These are phyloP conservation scores for Penicillium sp. DNA, from an alignment of 2,329 filamentous ascomycete species.

Conservation along the genomic window DNA sequence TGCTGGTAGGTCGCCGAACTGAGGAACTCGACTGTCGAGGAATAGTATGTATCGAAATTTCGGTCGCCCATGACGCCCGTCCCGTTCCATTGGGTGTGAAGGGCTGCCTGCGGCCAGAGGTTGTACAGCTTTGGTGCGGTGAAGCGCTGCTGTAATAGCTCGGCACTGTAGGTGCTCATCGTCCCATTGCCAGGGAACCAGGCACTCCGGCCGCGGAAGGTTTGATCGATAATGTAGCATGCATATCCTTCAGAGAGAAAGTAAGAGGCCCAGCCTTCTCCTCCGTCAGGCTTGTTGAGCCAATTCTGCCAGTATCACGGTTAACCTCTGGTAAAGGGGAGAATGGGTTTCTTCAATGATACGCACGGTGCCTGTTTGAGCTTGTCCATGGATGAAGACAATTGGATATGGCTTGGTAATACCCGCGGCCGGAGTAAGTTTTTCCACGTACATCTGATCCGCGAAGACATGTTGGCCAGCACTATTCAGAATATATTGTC, in stretches of 20 bases:
- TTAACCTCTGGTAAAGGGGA: neutral
- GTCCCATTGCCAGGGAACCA: constrained; percentile 22
- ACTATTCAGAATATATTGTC: constrained; percentile 23
- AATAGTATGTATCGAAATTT: constrained; percentile 52
- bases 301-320: constrained; percentile 34
- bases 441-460: constrained; percentile 40
- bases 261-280: constrained; percentile 50
- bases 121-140: constrained; percentile 37
- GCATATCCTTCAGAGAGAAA: constrained; percentile 49
- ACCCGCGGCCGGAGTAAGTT: constrained; percentile 26
- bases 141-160: constrained; percentile 31
- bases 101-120: constrained; percentile 44
- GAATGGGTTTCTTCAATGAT: neutral
- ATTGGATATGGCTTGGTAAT: constrained; percentile 29
- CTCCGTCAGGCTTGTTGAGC: constrained; percentile 51
- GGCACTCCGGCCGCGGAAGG: constrained; percentile 39
- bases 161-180: constrained; percentile 20
- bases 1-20: constrained; percentile 23
- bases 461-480: constrained; percentile 24
- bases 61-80: constrained; percentile 43
- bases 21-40: constrained; percentile 29
- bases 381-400: constrained; percentile 34
- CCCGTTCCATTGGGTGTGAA: constrained; percentile 47
- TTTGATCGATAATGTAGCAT: constrained; percentile 48
- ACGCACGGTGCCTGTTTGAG: constrained; percentile 35